phyloP scores from a whole-genome alignment of 257 asterid species.

The Solanum ahanhuiri region DNA sequence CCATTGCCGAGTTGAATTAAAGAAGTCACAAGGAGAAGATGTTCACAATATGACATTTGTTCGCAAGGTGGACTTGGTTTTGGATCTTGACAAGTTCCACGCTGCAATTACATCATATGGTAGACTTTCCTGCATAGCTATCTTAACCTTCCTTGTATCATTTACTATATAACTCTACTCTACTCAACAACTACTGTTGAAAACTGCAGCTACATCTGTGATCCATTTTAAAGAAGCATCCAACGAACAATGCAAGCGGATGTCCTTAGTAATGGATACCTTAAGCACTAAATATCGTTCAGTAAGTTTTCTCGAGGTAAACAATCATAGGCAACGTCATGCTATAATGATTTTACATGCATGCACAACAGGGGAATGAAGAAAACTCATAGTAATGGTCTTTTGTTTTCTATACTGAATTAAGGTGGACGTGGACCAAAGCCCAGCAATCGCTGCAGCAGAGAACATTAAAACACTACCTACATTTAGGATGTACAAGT shows the following conservation, averaged over 20 bases:
- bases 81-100: conserved; percentile 60
- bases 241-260: conserved; percentile 37
- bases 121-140: conserved; percentile 35
- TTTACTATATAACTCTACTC: neutral
- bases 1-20: conserved; percentile 9
- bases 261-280: conserved; percentile 56
- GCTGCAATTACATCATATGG: conserved; percentile 56
- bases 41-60: no score
- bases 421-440: conserved; percentile 57
- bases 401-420: neutral
- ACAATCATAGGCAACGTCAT: neutral
- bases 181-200: conserved; percentile 1
- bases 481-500: conserved; percentile 45
- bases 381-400: neutral
- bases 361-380: no score
- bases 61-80: conserved; percentile 61
- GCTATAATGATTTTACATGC: neutral
- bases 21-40: conserved; percentile 61
- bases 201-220: conserved; percentile 61
- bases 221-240: conserved; percentile 50
- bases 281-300: conserved; percentile 61
- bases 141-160: neutral
- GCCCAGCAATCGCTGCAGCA: conserved; percentile 35
- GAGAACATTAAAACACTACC: conserved; percentile 48
- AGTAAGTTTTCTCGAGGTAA: conserved; percentile 74